A percentile compares a stretch with the other conserved stretches of the same genome.
These are phyloP conservation scores for Emmonsiellopsis sp. DNA, from an alignment of 2,329 filamentous ascomycete genomes.

Conservation along the genomic window DNA sequence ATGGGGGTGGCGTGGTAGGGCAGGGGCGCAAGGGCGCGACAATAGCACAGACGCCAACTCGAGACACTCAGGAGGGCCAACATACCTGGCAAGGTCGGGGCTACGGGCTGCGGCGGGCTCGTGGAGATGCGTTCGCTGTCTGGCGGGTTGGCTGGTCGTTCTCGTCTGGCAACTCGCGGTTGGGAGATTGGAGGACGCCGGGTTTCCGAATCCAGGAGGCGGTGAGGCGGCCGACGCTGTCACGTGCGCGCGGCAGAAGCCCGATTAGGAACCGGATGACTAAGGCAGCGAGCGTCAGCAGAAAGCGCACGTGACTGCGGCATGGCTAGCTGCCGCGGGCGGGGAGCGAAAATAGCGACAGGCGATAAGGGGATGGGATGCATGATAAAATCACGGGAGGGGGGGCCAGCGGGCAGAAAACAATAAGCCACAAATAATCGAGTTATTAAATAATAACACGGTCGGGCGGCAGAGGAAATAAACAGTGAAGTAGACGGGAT, in stretches of 20 bases:
- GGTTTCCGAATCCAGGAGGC: slow-evolving; percentile 1
- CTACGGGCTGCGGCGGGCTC: neutral
- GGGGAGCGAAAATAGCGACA: neutral
- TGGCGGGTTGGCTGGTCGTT: neutral
- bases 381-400: too few relatives aligned
- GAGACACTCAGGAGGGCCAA: neutral
- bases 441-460: too few relatives aligned
- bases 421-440: too few relatives aligned
- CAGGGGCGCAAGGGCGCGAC: neutral
- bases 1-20: neutral
- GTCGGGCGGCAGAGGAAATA: too few relatives aligned
- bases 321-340: neutral
- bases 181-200: neutral
- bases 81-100: slow-evolving; percentile 2
- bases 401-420: too few relatives aligned
- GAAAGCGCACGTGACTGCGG: neutral
- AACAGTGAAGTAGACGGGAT: too few relatives aligned
- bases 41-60: neutral
- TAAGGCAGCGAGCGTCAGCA: neutral
- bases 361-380: too few relatives aligned
- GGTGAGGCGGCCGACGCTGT: neutral
- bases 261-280: neutral
- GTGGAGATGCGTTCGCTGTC: neutral
- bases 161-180: neutral
- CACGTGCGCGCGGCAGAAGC: neutral